These are phyloP conservation scores for Amanita rimosa DNA, from an alignment of 768 basidiomycete genomes.

Conservation along the genomic window DNA sequence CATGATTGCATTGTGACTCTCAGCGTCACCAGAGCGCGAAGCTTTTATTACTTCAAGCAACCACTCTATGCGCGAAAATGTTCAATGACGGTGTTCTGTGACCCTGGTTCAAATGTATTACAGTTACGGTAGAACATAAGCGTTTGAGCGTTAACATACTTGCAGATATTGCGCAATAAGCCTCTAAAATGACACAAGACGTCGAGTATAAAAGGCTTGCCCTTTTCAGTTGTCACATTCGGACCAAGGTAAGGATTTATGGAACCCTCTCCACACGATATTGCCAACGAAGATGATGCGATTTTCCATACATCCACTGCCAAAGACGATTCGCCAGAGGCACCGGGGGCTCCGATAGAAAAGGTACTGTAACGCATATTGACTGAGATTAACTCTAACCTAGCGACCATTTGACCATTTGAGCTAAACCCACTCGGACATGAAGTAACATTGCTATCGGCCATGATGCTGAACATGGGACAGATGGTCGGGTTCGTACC, in stretches of 20 bases:
- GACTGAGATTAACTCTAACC: neutral
- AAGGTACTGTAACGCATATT: neutral
- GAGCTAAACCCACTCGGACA: constrained; percentile 20
- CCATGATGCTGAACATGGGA: constrained; percentile 24
- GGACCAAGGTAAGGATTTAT: neutral
- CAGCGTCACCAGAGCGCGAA: too few relatives aligned
- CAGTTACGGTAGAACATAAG: too few relatives aligned
- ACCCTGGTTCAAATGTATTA: too few relatives aligned
- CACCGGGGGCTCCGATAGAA: neutral
- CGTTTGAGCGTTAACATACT: too few relatives aligned
- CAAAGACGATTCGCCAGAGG: neutral
- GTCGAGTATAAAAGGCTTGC: neutral
- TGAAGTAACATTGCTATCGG: constrained; percentile 23
- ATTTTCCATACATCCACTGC: too few relatives aligned
- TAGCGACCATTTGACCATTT: too few relatives aligned
- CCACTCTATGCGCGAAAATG: too few relatives aligned
- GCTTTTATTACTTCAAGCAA: neutral
- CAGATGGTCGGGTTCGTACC: constrained; percentile 20
- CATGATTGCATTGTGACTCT: neutral
- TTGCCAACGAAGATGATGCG: neutral
- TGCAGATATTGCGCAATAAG: neutral
- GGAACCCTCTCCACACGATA: neutral
- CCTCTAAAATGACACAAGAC: neutral
- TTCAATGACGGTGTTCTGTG: too few relatives aligned
- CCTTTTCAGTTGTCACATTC: too few relatives aligned